phyloP scores from a whole-genome alignment of 2,329 filamentous ascomycete genomes.

The Byssothecium circinans region DNA sequence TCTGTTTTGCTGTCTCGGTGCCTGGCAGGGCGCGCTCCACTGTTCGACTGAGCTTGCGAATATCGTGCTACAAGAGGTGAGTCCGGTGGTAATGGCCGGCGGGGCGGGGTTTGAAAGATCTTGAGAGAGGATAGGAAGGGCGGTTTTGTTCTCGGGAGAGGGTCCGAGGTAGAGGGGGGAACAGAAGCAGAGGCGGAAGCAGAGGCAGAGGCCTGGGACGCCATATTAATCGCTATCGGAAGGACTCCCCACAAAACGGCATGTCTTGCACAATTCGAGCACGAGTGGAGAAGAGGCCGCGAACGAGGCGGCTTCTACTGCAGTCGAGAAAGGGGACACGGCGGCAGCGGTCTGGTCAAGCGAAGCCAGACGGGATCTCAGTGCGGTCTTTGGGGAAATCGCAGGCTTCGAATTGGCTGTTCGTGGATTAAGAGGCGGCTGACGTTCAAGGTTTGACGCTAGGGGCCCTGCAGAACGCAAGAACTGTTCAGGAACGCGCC shows the following conservation, averaged over 20 bases:
- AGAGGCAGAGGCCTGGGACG: slow-evolving; percentile 9
- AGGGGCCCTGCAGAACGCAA: slow-evolving; percentile 18
- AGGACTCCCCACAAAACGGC: slow-evolving; percentile 18
- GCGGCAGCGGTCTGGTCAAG: slow-evolving; percentile 20
- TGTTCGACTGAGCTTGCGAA: slow-evolving; percentile 46
- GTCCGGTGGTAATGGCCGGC: slow-evolving; percentile 56
- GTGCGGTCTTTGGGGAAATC: slow-evolving; percentile 30
- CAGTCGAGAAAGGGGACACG: slow-evolving; percentile 31
- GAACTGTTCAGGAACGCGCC: slow-evolving; percentile 29
- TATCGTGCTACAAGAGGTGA: slow-evolving; percentile 50
- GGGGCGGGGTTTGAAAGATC: too few relatives aligned
- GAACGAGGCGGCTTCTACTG: slow-evolving; percentile 19
- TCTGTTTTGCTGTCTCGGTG: slow-evolving; percentile 18
- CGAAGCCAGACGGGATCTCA: slow-evolving; percentile 17
- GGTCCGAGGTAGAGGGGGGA: slow-evolving; percentile 27
- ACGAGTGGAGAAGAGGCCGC: slow-evolving; percentile 26
- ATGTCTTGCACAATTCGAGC: slow-evolving; percentile 42
- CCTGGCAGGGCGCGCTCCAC: slow-evolving; percentile 36
- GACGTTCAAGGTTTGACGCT: slow-evolving; percentile 19
- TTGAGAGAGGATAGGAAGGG: slow-evolving; percentile 45
- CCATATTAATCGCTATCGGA: slow-evolving; percentile 33
- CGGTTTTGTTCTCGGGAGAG: slow-evolving; percentile 23
- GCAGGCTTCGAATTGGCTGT: slow-evolving; percentile 33
- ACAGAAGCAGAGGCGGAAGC: slow-evolving; percentile 26
- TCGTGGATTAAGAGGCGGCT: slow-evolving; percentile 21